Percentiles rank a stretch among this genome's conserved stretches.
Evolutionary conservation across 257 asterid species (phyloP).

Genomic region (Cordia subcordata): DNA sequence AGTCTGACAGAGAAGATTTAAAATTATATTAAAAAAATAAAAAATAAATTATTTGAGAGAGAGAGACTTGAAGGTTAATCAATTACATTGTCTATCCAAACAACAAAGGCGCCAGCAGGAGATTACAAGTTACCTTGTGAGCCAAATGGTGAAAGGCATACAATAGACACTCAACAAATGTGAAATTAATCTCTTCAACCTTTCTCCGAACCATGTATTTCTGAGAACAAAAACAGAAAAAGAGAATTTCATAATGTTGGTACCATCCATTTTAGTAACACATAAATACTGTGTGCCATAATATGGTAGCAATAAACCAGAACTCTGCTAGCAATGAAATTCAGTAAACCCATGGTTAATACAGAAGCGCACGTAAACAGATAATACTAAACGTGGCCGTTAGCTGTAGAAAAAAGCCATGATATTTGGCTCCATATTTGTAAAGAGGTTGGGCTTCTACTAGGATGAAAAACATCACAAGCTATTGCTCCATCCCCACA

Average conservation of each 20-base stretch:
- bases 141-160: conserved; percentile 85
- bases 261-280: background rate
- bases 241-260: background rate
- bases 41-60: background rate
- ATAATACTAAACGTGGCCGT: too few relatives aligned
- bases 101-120: background rate
- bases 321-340: background rate
- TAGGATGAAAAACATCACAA: too few relatives aligned
- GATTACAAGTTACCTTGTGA: conserved; percentile 54
- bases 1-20: conserved; percentile 44
- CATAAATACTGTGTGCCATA: too few relatives aligned
- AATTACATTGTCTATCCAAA: conserved; percentile 6
- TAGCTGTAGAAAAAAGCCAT: too few relatives aligned
- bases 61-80: background rate
- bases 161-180: conserved; percentile 69
- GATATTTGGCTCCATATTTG: too few relatives aligned
- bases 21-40: background rate
- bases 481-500: too few relatives aligned
- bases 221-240: conserved; percentile 35
- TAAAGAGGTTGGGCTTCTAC: too few relatives aligned
- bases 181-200: conserved; percentile 79
- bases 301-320: too few relatives aligned
- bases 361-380: too few relatives aligned
- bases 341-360: background rate
- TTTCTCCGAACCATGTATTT: conserved; percentile 83